These are phyloP conservation scores for Jackrogersella multiformis DNA, from an alignment of 495 filamentous ascomycete genomes.

Conservation along the genomic window DNA sequence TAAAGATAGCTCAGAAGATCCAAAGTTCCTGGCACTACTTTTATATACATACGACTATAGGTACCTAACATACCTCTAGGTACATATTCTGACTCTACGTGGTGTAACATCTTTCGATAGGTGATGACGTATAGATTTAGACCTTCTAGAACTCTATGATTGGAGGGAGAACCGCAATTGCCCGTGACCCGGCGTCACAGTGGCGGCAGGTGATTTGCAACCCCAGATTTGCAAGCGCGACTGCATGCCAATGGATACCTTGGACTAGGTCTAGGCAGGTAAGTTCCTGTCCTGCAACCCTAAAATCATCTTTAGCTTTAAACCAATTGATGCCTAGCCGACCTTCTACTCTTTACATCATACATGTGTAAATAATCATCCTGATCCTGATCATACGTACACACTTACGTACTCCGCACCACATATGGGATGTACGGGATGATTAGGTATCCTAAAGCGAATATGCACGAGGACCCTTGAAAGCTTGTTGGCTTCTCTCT, in stretches of 20 bases:
- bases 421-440: slow-evolving; percentile 10
- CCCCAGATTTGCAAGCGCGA: slow-evolving; percentile 40
- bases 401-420: slow-evolving; percentile 25
- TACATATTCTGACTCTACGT: background rate
- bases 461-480: slow-evolving; percentile 39
- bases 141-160: slow-evolving; percentile 24
- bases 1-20: no score
- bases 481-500: slow-evolving; percentile 17
- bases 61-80: slow-evolving; percentile 7
- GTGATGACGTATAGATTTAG: slow-evolving; percentile 44
- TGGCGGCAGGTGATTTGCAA: slow-evolving; percentile 41
- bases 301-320: slow-evolving; percentile 2
- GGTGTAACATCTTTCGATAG: slow-evolving; percentile 34
- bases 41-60: slow-evolving; percentile 23
- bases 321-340: slow-evolving; percentile 15
- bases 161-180: slow-evolving; percentile 30
- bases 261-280: background rate
- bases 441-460: slow-evolving; percentile 17
- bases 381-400: background rate
- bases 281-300: background rate
- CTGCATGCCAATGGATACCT: no score
- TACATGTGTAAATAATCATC: no score
- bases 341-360: background rate
- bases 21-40: background rate
- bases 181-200: slow-evolving; percentile 47